Percentiles rank a stretch among this genome's conserved stretches.
These are phyloP conservation scores for Sugiyamaella boreocaroliniensis DNA, from an alignment of 805 yeast species.

Conservation along the genomic window DNA sequence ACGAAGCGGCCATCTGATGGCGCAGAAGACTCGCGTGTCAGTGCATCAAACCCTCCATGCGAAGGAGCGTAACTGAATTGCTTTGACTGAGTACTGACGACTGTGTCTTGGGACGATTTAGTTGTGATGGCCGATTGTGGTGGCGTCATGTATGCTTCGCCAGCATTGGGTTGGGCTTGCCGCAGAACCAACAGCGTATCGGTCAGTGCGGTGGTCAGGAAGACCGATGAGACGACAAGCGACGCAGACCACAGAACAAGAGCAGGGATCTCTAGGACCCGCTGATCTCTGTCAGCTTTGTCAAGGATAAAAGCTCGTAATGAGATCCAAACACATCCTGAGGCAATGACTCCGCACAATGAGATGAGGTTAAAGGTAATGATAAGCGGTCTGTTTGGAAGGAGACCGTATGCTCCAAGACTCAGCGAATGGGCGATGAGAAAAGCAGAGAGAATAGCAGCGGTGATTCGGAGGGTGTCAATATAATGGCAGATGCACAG, in stretches of 20 bases:
- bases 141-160: neutral
- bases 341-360: slow-evolving; percentile 4
- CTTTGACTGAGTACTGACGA: neutral
- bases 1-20: neutral
- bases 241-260: slow-evolving; percentile 9
- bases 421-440: neutral
- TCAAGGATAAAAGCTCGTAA: slow-evolving; percentile 1
- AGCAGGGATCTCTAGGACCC: slow-evolving; percentile 4
- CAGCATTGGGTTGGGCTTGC: neutral
- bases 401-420: slow-evolving; percentile 1
- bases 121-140: slow-evolving; percentile 1
- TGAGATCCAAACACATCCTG: slow-evolving; percentile 11
- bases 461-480: slow-evolving; percentile 1
- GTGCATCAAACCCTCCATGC: neutral
- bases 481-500: slow-evolving; percentile 10
- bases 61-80: neutral
- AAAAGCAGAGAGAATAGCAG: slow-evolving; percentile 9
- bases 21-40: neutral
- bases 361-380: slow-evolving; percentile 1
- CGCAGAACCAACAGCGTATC: slow-evolving; percentile 2
- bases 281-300: neutral
- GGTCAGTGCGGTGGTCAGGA: slow-evolving; percentile 7
- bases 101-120: slow-evolving; percentile 7
- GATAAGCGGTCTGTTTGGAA: slow-evolving; percentile 7
- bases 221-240: slow-evolving; percentile 1